Evolutionary conservation across 306 rosid species (phyloP).

Genomic region (Myrica gale): DNA sequence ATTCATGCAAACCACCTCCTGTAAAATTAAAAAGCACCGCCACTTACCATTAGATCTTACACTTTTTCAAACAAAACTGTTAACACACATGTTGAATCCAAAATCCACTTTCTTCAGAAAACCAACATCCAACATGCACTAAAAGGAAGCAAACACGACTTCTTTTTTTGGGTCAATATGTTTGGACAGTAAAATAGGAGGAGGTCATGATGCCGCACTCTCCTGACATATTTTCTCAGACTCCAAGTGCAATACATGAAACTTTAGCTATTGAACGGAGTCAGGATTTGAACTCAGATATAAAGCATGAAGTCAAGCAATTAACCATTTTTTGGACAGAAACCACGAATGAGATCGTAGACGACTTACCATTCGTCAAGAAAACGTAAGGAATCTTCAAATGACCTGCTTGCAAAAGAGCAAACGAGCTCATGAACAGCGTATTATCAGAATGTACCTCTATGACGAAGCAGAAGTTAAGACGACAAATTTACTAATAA

Average conservation of each 20-base stretch:
- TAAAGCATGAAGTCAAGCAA: too few species aligned
- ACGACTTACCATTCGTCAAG: conserved; percentile 74
- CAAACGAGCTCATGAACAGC: background rate
- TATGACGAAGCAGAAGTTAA: background rate
- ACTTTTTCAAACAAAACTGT: conserved; percentile 1
- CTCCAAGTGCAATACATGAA: background rate
- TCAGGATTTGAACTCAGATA: too few species aligned
- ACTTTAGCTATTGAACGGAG: too few species aligned
- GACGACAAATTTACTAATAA: background rate
- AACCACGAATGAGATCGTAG: conserved; percentile 5
- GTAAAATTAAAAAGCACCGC: conserved; percentile 5
- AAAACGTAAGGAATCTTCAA: conserved; percentile 66
- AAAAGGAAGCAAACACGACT: background rate
- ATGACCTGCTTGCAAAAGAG: conserved; percentile 47
- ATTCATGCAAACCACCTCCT: conserved; percentile 93
- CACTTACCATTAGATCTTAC: background rate
- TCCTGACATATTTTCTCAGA: too few species aligned
- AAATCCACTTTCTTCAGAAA: background rate
- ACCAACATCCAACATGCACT: background rate
- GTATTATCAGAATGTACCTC: background rate
- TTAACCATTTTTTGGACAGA: conserved; percentile 3
- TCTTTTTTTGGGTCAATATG: background rate
- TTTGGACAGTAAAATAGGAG: background rate
- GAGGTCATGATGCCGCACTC: background rate
- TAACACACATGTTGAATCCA: background rate